Base-by-base conservation (phyloP, 176 grass and related monocot genomes). In the Poa annua region DNA sequence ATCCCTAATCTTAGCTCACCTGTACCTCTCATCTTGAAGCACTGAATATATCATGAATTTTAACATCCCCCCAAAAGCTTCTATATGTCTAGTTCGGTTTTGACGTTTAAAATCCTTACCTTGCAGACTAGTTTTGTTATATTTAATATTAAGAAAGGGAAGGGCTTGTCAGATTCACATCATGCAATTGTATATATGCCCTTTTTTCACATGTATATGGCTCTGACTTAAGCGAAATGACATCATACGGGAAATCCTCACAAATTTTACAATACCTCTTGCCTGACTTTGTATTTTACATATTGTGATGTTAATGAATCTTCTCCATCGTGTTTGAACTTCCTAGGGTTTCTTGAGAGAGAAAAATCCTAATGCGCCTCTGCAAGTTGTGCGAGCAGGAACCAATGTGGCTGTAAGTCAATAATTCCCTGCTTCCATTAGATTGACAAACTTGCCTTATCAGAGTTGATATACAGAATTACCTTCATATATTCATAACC, bases 261-360 rank as follows among this genome's bases (percentile, higher is more conserved):
- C 70, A 49, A 19, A 17, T 47, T 72, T 32, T 44, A 80, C 52
- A 57, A 7, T 33, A n/a, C 22, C 4, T 44, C 7, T 25, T 45
- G 53, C 35, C 68, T 45, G 69, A 33, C 21, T 57, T 59, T 71
- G 51, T 55, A 29, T 10, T 82, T 45, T 41, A 6, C n/a, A 72
- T 57, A 26, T 15, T 45, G 7, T 60, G 24, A 72, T 60, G 39
- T 49, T 83, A 62, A 61, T 83, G 38, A 35, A 14, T 36, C 11
- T 62, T 62, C 38, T 74, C 22, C 66, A 73, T 33, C 11, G 4
- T 62, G 24, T 77, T 81, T 20, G 36, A 22, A 10, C 26, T 89
- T 81, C 63, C 72, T 88, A 99, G 96, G 93, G 96, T 77, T 75
- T 81, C 59, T 53, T 99, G 89, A 96, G 87, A 75, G 96, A 99